Percentiles rank a stretch among this genome's conserved stretches.
Evolutionary conservation across 2,329 filamentous ascomycete genomes (phyloP).

Genomic region (Penicillium sp.): DNA sequence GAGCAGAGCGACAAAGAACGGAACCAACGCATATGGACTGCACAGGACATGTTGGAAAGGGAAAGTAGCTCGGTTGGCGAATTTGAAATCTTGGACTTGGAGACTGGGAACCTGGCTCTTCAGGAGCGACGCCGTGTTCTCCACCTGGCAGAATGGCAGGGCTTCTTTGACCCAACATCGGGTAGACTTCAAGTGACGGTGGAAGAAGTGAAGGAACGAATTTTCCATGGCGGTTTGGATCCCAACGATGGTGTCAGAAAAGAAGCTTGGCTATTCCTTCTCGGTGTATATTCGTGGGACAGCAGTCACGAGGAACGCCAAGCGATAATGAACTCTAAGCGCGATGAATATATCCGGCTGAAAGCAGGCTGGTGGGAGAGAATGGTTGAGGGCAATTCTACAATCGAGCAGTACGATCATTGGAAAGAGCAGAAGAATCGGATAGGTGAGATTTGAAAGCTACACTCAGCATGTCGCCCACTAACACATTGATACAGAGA

Average conservation of each 20-base stretch:
- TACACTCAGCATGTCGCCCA: slow-evolving; percentile 5
- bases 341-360: slow-evolving; percentile 90
- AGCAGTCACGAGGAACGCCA: slow-evolving; percentile 82
- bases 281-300: slow-evolving; percentile 92
- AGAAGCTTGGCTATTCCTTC: slow-evolving; percentile 91
- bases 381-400: slow-evolving; percentile 76
- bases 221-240: slow-evolving; percentile 92
- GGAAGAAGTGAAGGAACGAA: slow-evolving; percentile 93
- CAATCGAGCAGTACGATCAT: slow-evolving; percentile 83
- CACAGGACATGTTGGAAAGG: slow-evolving; percentile 84
- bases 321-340: slow-evolving; percentile 75
- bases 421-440: slow-evolving; percentile 92
- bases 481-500: slow-evolving; percentile 65
- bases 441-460: slow-evolving; percentile 68
- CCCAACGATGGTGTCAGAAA: slow-evolving; percentile 88
- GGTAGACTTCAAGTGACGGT: slow-evolving; percentile 76
- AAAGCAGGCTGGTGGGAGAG: slow-evolving; percentile 97
- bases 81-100: slow-evolving; percentile 86
- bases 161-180: slow-evolving; percentile 74
- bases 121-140: slow-evolving; percentile 76
- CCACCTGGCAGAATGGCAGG: slow-evolving; percentile 82
- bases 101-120: slow-evolving; percentile 69
- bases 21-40: slow-evolving; percentile 87
- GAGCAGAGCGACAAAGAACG: slow-evolving; percentile 91
- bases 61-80: slow-evolving; percentile 94